These are phyloP conservation scores for Phytophthora sojae DNA, from an alignment of 352 stramenopile genomes.

Conservation along the genomic window DNA sequence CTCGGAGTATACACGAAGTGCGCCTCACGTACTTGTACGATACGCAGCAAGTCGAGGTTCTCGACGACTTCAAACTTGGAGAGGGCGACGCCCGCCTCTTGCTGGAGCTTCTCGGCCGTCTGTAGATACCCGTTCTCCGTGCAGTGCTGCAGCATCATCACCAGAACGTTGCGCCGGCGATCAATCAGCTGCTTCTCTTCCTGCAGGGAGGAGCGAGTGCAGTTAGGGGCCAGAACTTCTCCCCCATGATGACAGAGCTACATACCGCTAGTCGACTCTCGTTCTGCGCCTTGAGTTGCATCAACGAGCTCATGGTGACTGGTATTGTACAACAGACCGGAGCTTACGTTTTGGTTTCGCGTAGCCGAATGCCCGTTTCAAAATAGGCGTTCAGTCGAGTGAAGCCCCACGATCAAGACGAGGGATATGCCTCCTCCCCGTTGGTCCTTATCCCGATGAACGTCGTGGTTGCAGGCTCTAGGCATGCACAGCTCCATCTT, in stretches of 20 bases:
- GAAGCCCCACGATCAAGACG: not conserved
- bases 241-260: not conserved
- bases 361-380: constrained; percentile 7
- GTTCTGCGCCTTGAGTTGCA: constrained; percentile 87
- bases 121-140: constrained; percentile 87
- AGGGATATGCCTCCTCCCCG: not conserved
- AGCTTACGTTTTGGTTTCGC: constrained; percentile 13
- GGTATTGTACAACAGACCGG: not conserved
- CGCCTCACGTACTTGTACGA: constrained; percentile 66
- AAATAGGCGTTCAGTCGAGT: constrained; percentile 11
- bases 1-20: too few relatives aligned
- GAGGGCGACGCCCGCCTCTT: constrained; percentile 84
- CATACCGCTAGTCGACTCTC: constrained; percentile 77
- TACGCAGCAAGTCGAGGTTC: constrained; percentile 91
- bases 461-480: not conserved
- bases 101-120: constrained; percentile 87
- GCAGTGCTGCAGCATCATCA: constrained; percentile 89
- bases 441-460: not conserved
- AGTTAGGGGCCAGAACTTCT: constrained; percentile 6
- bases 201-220: constrained; percentile 30
- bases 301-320: constrained; percentile 75
- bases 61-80: constrained; percentile 93
- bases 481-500: not conserved
- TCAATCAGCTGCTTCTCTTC: constrained; percentile 91
- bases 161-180: constrained; percentile 84